These are phyloP conservation scores for Alternaria novae-zelandiae DNA, from an alignment of 2,329 filamentous ascomycete genomes.

Conservation along the genomic window DNA sequence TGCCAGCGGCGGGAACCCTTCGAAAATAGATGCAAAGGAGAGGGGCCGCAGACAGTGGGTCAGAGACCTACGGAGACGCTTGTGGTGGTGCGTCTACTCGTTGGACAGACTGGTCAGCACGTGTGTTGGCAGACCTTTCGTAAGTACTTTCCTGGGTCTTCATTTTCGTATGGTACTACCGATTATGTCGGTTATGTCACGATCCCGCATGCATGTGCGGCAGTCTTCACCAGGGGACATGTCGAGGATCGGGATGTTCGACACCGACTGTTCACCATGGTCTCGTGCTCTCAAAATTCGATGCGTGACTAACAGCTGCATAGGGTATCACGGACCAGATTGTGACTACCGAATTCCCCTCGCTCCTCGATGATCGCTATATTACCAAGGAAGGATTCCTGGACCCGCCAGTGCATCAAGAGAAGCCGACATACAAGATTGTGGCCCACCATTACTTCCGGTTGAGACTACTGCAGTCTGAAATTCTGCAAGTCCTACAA, in stretches of 20 bases:
- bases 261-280: not conserved
- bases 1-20: conserved; percentile 26
- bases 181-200: not conserved
- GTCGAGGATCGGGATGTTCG: not conserved
- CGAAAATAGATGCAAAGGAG: conserved; percentile 60
- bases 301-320: conserved; percentile 11
- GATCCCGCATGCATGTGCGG: not conserved
- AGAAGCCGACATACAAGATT: conserved; percentile 82
- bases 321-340: conserved; percentile 87
- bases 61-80: conserved; percentile 80
- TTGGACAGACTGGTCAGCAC: conserved; percentile 94
- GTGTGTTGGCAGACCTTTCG: conserved; percentile 90
- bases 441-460: conserved; percentile 93
- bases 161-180: not conserved
- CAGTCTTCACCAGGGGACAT: not conserved
- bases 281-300: not conserved
- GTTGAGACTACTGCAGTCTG: conserved; percentile 85
- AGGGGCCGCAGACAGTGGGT: conserved; percentile 78
- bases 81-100: conserved; percentile 98
- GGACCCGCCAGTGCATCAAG: conserved; percentile 62
- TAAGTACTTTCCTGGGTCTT: conserved; percentile 18
- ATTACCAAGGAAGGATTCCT: conserved; percentile 82
- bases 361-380: conserved; percentile 82
- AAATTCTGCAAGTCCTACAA: conserved; percentile 92
- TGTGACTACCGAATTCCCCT: conserved; percentile 94